Evolutionary conservation across 208 protist species (phyloP).

Genomic region (Kentomonas sorsogonicus): DNA sequence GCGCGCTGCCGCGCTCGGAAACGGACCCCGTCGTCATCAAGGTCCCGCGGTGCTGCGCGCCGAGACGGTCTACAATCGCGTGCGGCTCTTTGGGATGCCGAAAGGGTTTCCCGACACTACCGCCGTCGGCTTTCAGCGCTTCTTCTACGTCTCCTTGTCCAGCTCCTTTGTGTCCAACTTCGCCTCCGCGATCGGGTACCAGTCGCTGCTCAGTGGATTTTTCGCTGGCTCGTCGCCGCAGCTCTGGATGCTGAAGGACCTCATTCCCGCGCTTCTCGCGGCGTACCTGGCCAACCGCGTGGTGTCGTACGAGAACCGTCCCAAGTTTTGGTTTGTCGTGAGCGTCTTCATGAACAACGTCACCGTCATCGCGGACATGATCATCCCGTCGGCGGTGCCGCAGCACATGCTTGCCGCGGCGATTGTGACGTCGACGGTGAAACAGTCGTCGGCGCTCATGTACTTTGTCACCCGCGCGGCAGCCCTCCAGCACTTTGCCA

Average conservation of each 20-base stretch:
- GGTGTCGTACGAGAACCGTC: slow-evolving; percentile 81
- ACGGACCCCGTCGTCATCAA: slow-evolving; percentile 6
- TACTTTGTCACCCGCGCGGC: slow-evolving; percentile 74
- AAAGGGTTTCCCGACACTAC: slow-evolving; percentile 68
- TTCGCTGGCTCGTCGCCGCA: slow-evolving; percentile 73
- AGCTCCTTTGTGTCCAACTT: slow-evolving; percentile 81
- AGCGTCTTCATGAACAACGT: slow-evolving; percentile 75
- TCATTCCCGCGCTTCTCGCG: slow-evolving; percentile 59
- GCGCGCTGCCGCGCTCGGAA: slow-evolving; percentile 13
- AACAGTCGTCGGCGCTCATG: slow-evolving; percentile 80
- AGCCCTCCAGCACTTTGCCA: slow-evolving; percentile 78
- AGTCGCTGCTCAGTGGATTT: slow-evolving; percentile 79
- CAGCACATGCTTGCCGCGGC: slow-evolving; percentile 64
- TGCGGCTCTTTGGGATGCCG: slow-evolving; percentile 69
- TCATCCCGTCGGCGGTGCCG: slow-evolving; percentile 55
- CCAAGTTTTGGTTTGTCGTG: slow-evolving; percentile 86
- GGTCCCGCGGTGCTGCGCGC: slow-evolving; percentile 30
- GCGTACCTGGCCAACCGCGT: slow-evolving; percentile 82
- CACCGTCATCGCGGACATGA: slow-evolving; percentile 75
- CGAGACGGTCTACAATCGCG: slow-evolving; percentile 26
- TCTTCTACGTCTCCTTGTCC: slow-evolving; percentile 68
- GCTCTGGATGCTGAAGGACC: slow-evolving; percentile 86
- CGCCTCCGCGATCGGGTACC: slow-evolving; percentile 76
- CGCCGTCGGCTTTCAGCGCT: slow-evolving; percentile 63
- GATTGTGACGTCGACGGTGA: slow-evolving; percentile 67